Conservation (phyloP, 306 rosid species). For the Dicorynia guianensis region DNA sequence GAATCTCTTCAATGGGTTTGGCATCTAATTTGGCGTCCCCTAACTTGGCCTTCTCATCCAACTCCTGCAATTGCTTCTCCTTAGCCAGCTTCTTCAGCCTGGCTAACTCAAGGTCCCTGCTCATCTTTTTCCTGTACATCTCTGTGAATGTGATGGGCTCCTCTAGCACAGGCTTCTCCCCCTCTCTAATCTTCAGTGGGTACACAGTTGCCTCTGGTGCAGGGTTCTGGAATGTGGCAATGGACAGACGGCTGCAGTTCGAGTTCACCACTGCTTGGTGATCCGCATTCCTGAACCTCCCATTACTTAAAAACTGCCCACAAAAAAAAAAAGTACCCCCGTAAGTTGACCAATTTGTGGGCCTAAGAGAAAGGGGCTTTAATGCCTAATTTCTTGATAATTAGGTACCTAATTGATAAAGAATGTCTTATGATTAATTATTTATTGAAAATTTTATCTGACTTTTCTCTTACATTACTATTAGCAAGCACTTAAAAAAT, state of each 20-base stretch:
- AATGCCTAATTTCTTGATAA: too few relatives aligned
- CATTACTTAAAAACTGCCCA: constrained; percentile 74
- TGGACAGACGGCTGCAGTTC: constrained; percentile 65
- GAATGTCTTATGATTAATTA: too few relatives aligned
- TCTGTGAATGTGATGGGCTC: constrained; percentile 63
- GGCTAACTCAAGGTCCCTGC: constrained; percentile 60
- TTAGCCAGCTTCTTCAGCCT: constrained; percentile 65
- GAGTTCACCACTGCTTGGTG: constrained; percentile 91
- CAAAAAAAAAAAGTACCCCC: neutral
- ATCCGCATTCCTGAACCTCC: constrained; percentile 86
- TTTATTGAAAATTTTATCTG: too few relatives aligned
- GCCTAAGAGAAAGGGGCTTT: too few relatives aligned
- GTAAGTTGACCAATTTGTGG: too few relatives aligned
- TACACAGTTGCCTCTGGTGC: constrained; percentile 68
- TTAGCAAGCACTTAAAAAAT: too few relatives aligned
- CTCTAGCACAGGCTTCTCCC: constrained; percentile 59
- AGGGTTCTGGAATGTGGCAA: constrained; percentile 85
- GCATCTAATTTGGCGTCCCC: constrained; percentile 33
- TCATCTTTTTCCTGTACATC: constrained; percentile 73
- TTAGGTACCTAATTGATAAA: too few relatives aligned
- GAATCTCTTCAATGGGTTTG: constrained; percentile 50
- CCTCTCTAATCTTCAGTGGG: constrained; percentile 64
- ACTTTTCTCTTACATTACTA: too few relatives aligned
- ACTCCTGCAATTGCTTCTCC: constrained; percentile 47
- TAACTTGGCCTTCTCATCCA: constrained; percentile 28